Evolutionary conservation across 1,284 basidiomycete species (phyloP).

Genomic region (Malassezia yamatoensis): DNA sequence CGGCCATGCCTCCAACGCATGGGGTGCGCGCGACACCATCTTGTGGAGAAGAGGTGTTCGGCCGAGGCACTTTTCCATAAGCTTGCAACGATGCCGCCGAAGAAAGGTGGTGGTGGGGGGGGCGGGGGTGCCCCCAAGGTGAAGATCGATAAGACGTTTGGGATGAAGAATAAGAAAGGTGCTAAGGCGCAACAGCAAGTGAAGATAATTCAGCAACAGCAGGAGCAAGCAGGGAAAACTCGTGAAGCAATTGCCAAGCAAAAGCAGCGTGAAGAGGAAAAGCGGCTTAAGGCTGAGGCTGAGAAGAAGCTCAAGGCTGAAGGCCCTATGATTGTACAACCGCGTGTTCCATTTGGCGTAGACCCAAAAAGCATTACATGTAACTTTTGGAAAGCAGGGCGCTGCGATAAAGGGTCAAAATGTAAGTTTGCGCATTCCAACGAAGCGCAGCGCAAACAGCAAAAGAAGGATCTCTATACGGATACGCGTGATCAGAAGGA

Average conservation of each 20-base stretch:
- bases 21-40: slow-evolving; percentile 1
- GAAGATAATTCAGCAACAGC: slow-evolving; percentile 65
- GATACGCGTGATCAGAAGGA: slow-evolving; percentile 60
- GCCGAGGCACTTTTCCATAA: slow-evolving; percentile 11
- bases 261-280: slow-evolving; percentile 69
- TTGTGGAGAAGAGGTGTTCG: slow-evolving; percentile 5
- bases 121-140: slow-evolving; percentile 52
- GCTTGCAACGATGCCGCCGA: slow-evolving; percentile 32
- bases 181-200: slow-evolving; percentile 81
- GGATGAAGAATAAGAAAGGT: slow-evolving; percentile 84
- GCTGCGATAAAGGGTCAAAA: slow-evolving; percentile 52
- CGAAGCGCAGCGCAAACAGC: slow-evolving; percentile 77
- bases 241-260: slow-evolving; percentile 64
- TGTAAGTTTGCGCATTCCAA: slow-evolving; percentile 82
- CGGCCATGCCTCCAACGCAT: not conserved
- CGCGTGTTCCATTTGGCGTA: slow-evolving; percentile 84
- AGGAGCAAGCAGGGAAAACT: slow-evolving; percentile 58
- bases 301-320: slow-evolving; percentile 55
- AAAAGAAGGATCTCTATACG: slow-evolving; percentile 92
- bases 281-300: slow-evolving; percentile 74
- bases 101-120: slow-evolving; percentile 26
- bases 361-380: slow-evolving; percentile 43
- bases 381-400: slow-evolving; percentile 31
- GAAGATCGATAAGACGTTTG: slow-evolving; percentile 54
- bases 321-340: slow-evolving; percentile 48